Evolutionary conservation across 1,284 basidiomycete genomes (phyloP), one percentile per base, ranked within the genome.

Genomic region (Cryptococcus sp.): DNA sequence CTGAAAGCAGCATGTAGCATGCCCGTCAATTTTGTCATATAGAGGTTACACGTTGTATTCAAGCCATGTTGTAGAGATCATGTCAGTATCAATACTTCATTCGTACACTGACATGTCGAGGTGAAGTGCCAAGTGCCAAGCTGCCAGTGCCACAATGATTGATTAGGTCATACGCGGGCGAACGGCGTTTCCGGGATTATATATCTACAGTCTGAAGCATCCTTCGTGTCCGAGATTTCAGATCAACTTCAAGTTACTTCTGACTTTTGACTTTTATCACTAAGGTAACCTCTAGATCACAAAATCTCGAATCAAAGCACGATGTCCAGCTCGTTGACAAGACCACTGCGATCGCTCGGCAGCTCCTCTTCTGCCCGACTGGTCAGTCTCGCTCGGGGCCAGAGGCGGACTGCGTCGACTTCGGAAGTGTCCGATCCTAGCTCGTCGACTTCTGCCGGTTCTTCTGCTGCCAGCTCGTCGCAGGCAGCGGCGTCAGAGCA

Each of bases 171-270:
- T 56, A 56, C 25, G 54, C 47, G 49, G 54, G 19, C 2, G 3
- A 22, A 22, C 54, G 54, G 47, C 23, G 23, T 56, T 50, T 45
- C 46, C 54, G 46, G 54, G 17, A 25, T 22, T 50, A 56, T n/a
- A 6, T 27, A 2, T 23, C 3, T 16, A 19, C 7, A 2, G 6
- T 4, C 22, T 45, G 42, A 22, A 19, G 42, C 42, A 45, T 23
- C 8, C 11, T 19, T 23, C 22, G n/a, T 19, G 19, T 47, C 27
- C 13, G 48, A 50, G 48, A 50, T 50, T 50, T 50, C 48, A 38
- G 47, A 48, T 11, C 15, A 20, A 25, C 25, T 25, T 25, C 25
- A 25, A 35, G 31, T 35, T 8, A 35, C 31, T 35, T 35, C 41
- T 23, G 42, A 35, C 31, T 35, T 35, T 48, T 23, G 4, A 44